Evolutionary conservation across 2,329 filamentous ascomycete species (phyloP).

Genomic region (Macrophomina phaseolina): DNA sequence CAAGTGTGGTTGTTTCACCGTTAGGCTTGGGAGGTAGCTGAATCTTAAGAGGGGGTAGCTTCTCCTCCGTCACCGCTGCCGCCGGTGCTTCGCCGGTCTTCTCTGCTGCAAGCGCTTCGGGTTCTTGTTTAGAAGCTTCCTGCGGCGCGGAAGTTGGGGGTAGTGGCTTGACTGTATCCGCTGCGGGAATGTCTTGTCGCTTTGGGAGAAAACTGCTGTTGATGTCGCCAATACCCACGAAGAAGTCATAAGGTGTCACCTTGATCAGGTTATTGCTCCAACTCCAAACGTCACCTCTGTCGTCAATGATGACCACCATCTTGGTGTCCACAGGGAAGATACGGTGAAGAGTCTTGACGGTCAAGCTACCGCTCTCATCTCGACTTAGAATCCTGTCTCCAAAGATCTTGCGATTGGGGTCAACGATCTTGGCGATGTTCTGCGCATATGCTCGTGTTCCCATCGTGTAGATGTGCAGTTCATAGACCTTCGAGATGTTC

Average conservation of each 20-base stretch:
- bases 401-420: conserved; percentile 87
- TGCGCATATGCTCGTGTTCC: conserved; percentile 95
- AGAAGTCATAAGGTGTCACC: conserved; percentile 95
- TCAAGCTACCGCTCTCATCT: conserved; percentile 94
- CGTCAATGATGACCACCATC: conserved; percentile 99
- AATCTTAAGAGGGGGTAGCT: conserved; percentile 21
- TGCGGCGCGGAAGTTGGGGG: neutral
- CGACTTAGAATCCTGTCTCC: conserved; percentile 94
- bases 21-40: conserved; percentile 37
- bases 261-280: conserved; percentile 94
- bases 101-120: neutral
- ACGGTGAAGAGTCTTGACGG: conserved; percentile 85
- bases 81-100: neutral
- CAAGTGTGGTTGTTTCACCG: conserved; percentile 65
- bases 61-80: neutral
- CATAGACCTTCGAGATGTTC: conserved; percentile 79
- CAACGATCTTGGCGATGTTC: conserved; percentile 89
- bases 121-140: neutral
- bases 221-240: conserved; percentile 97
- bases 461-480: conserved; percentile 99
- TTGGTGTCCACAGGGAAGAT: conserved; percentile 96
- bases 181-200: conserved; percentile 50
- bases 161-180: conserved; percentile 13
- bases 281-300: conserved; percentile 94
- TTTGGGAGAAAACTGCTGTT: conserved; percentile 97